Evolutionary conservation across 2,329 filamentous ascomycete species (phyloP).

Genomic region (Paraconiothyrium sp.): DNA sequence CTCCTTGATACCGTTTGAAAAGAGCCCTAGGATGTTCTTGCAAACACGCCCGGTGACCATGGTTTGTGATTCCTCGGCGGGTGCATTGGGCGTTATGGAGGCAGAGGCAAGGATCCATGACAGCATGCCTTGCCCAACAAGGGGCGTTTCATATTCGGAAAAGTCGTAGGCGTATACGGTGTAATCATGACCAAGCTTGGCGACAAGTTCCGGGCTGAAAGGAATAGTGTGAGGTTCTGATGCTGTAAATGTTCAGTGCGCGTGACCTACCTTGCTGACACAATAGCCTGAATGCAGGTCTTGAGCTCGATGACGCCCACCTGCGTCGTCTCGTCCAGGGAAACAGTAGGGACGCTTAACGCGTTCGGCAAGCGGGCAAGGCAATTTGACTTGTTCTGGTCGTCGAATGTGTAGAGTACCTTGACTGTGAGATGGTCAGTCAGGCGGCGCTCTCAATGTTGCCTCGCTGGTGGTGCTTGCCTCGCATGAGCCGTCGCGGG

Average conservation of each 20-base stretch:
- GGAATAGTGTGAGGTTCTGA: conserved; percentile 29
- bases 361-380: conserved; percentile 85
- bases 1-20: conserved; percentile 83
- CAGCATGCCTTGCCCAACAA: conserved; percentile 95
- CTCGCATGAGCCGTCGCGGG: conserved; percentile 58
- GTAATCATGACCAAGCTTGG: conserved; percentile 80
- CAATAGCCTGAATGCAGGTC: conserved; percentile 85
- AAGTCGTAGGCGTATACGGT: conserved; percentile 98
- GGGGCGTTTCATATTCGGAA: conserved; percentile 90
- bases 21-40: conserved; percentile 84
- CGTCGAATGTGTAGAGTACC: conserved; percentile 95
- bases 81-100: conserved; percentile 63
- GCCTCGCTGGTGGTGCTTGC: conserved; percentile 39
- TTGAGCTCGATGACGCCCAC: conserved; percentile 90
- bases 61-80: conserved; percentile 69
- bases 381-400: conserved; percentile 86
- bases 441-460: background rate
- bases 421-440: conserved; percentile 72
- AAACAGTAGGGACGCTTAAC: conserved; percentile 80
- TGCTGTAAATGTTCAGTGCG: conserved; percentile 17
- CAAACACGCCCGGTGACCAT: conserved; percentile 90
- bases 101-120: conserved; percentile 79
- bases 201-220: conserved; percentile 87
- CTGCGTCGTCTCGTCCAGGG: conserved; percentile 78
- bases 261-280: conserved; percentile 64